Evolutionary conservation across 148 eudicot genomes (phyloP).

Genomic region (Diospyros lotus): DNA sequence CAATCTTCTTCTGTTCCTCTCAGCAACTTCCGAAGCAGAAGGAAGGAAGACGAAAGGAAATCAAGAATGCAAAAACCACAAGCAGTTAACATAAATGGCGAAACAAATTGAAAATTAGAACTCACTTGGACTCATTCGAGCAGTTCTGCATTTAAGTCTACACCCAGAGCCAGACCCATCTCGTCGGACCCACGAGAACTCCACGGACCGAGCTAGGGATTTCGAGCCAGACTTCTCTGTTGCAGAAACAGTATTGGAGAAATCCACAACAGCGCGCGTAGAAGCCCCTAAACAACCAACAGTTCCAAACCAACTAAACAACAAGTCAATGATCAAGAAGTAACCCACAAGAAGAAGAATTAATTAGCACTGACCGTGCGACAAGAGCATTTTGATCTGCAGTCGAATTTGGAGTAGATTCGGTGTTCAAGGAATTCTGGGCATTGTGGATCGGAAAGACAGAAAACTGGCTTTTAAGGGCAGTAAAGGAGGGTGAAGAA

Average conservation of each 20-base stretch:
- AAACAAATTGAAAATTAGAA: too few species aligned
- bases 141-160: background rate
- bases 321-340: background rate
- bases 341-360: background rate
- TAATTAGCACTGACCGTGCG: background rate
- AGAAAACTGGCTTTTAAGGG: background rate
- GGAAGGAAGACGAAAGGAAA: too few species aligned
- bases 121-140: constrained; percentile 11
- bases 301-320: background rate
- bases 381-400: constrained; percentile 7
- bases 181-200: constrained; percentile 21
- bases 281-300: constrained; percentile 2
- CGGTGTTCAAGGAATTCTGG: constrained; percentile 23
- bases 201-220: background rate
- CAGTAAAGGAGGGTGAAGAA: too few species aligned
- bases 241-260: background rate
- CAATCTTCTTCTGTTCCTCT: constrained; percentile 1
- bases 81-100: too few species aligned
- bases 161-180: constrained; percentile 14
- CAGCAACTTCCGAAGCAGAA: constrained; percentile 7
- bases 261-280: constrained; percentile 3
- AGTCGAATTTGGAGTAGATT: constrained; percentile 17
- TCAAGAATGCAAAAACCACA: too few species aligned
- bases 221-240: background rate
- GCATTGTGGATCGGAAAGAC: too few species aligned